These are phyloP conservation scores for Globisporangium uncinulatum DNA, from an alignment of 352 stramenopile species.

Conservation along the genomic window DNA sequence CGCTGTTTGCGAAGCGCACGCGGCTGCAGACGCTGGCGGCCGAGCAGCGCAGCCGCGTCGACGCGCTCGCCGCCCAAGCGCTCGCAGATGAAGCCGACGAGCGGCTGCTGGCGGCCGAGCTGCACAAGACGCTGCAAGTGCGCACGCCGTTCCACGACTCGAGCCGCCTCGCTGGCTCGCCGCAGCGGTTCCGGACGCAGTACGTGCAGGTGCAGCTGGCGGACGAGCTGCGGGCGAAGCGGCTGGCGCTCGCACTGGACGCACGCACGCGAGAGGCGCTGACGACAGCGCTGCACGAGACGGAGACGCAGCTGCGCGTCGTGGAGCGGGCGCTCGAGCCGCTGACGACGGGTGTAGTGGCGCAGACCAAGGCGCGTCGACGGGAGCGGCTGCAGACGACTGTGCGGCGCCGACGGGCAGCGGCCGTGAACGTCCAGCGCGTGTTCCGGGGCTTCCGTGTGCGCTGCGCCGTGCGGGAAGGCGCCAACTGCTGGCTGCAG, in stretches of 20 bases:
- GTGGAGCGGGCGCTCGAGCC: conserved; percentile 78
- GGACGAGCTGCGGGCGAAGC: conserved; percentile 73
- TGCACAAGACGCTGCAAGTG: conserved; percentile 81
- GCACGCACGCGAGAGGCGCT: conserved; percentile 45
- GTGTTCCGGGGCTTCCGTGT: conserved; percentile 75
- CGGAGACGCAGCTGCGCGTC: conserved; percentile 61
- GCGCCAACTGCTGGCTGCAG: conserved; percentile 75
- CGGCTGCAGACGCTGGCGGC: conserved; percentile 32
- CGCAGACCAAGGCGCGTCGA: conserved; percentile 71
- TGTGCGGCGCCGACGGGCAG: conserved; percentile 57
- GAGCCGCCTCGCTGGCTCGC: conserved; percentile 78
- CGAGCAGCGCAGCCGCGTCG: conserved; percentile 49
- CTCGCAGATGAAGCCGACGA: conserved; percentile 48
- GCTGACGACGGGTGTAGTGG: conserved; percentile 74
- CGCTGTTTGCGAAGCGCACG: conserved; percentile 57
- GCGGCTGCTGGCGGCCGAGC: conserved; percentile 44
- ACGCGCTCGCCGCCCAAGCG: conserved; percentile 30
- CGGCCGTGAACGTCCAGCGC: conserved; percentile 71
- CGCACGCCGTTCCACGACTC: conserved; percentile 86
- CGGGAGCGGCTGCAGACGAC: conserved; percentile 59
- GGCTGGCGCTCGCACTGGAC: conserved; percentile 58
- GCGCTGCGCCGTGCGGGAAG: conserved; percentile 57
- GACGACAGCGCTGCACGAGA: conserved; percentile 49
- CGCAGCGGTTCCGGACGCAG: conserved; percentile 90
- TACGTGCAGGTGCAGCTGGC: conserved; percentile 89